Percentiles rank a stretch among this genome's conserved stretches.
phyloP scores from a whole-genome alignment of 306 rosid genomes.

The Pterocarpus santalinus region DNA sequence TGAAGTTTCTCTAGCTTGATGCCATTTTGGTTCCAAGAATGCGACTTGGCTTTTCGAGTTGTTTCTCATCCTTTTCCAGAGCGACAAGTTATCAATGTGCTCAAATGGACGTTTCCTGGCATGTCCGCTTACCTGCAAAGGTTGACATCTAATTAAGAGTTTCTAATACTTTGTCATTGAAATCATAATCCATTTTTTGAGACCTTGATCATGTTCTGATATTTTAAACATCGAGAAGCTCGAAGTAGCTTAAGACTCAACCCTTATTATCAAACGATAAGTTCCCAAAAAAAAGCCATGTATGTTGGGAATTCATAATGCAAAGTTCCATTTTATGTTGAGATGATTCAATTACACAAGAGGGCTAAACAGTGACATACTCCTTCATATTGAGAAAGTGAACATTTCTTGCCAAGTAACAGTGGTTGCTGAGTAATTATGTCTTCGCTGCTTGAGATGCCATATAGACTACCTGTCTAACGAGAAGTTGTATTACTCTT shows the following conservation, averaged over 20 bases:
- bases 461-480: slow-evolving; percentile 46
- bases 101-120: slow-evolving; percentile 61
- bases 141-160: neutral
- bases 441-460: slow-evolving; percentile 40
- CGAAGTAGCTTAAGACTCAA: slow-evolving; percentile 9
- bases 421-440: slow-evolving; percentile 48
- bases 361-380: slow-evolving; percentile 23
- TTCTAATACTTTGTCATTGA: neutral
- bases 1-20: slow-evolving; percentile 31
- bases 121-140: slow-evolving; percentile 47
- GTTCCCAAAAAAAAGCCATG: neutral
- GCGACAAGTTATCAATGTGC: slow-evolving; percentile 31
- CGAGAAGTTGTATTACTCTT: neutral
- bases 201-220: neutral
- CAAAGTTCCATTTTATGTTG: neutral
- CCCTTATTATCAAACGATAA: neutral
- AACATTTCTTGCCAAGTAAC: slow-evolving; percentile 47
- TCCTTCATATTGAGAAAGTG: slow-evolving; percentile 49
- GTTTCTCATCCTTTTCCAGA: slow-evolving; percentile 42
- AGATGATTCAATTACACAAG: neutral
- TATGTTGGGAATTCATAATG: slow-evolving; percentile 3
- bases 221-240: neutral
- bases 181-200: neutral
- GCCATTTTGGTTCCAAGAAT: slow-evolving; percentile 52
- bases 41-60: slow-evolving; percentile 46